Base-by-base conservation (phyloP, 768 basidiomycete genomes). In the Naganishia antarctica region DNA sequence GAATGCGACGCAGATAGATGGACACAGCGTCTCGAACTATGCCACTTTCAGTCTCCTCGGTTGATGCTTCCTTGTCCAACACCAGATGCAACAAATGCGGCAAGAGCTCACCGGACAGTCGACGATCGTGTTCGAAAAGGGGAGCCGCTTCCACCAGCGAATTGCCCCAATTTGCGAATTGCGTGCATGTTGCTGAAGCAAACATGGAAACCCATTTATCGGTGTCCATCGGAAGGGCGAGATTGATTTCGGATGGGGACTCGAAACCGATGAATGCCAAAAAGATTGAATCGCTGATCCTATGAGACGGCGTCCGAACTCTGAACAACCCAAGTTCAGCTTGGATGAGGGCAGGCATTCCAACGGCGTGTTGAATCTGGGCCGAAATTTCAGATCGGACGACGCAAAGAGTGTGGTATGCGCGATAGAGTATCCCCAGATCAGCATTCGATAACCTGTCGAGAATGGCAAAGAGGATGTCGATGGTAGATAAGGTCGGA, bases 61-160 rank as follows among this genome's bases (percentile, higher is more conserved):
- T 26, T 6, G 62, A 26, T 34, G 49, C 51, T 43, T 63, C 49
- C 26, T 13, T 5, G 26, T 53, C 37, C n/a, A 63, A 34, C 4
- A 63, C 25, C 2, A 63, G 31, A 47, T 63, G 62, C 9, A 63
- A 23, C 26, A 63, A 26, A 11, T 41, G 62, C 5, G 62, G 50
- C 25, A 63, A 25, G 5, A 63, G 28, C 9, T 57, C n/a, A 15
- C 40, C 11, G 18, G 49, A 40, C 0, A 63, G 31, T 21, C 37
- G 53, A 3, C 13, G 23, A 57, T 57, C 53, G 37, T 57, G 53
- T 40, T 25, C 21, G 1, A 57, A 25, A 25, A 57, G 53, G 6
- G 37, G 34, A 40, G 53, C 53, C 6, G 34, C 53, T 11, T 57
- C 53, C 4, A 41, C 53, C 8, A 57, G 53, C 32, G 40, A n/a